Base-by-base conservation (phyloP, 257 asterid species). In the Penstemon eatonii region DNA sequence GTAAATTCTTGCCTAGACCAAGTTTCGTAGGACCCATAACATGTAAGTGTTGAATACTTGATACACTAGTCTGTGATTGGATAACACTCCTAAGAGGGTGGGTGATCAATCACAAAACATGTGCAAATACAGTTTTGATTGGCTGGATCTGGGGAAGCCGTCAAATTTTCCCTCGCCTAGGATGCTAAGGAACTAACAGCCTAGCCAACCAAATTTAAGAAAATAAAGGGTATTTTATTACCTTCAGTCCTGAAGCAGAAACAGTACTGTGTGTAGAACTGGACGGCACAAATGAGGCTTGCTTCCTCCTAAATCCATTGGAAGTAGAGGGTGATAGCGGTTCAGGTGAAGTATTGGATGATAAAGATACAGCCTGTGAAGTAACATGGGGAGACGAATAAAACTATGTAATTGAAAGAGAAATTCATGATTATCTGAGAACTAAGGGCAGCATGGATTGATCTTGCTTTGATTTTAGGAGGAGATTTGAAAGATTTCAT, bases 221-320 rank as follows among this genome's bases (percentile, higher is more conserved):
- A 56, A 41, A 57, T 45, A 3, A 6, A 3, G 60, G 18, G 3
- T 5, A 6, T 10, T n/a, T 18, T n/a, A 57, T 59, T 79, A 87
- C 96, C 96, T 85, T 92, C 46, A 88, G 80, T 71, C 98, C 93
- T 18, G 90, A 82, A 42, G 85, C 75, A 49, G 78, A 67, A 37
- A 7, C 52, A 54, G 71, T 65, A 70, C 83, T 72, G 67, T 79
- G 83, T 70, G 76, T 68, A 69, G 78, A 78, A 60, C 43, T 68
- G 67, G 71, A 56, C 60, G 80, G 77, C 37, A 53, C 58, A 39
- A 37, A 59, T 36, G 44, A 6, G 19, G 56, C 58, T 43, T 59
- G 77, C 46, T 66, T 95, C 85, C 72, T 81, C 56, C 12, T 67
- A 68, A 78, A 67, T 69, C 77, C 85, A 72, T 69, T 75, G 19